These are phyloP conservation scores for Podospora sp. DNA, from an alignment of 495 filamentous ascomycete genomes.

Conservation along the genomic window DNA sequence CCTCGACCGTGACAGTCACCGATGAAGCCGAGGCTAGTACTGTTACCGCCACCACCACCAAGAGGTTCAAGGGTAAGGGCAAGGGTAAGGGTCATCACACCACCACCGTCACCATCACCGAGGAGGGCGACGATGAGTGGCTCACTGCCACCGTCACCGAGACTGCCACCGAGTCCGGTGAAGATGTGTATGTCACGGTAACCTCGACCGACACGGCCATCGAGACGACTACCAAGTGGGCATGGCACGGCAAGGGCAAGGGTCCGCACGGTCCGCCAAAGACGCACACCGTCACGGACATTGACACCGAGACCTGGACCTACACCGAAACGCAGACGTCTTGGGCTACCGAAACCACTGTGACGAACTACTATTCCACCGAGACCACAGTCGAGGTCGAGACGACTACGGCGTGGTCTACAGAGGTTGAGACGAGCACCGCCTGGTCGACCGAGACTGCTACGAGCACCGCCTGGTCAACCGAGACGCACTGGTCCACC, in stretches of 20 bases:
- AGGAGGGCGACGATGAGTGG: neutral
- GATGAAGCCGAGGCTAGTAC: neutral
- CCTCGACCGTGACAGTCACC: neutral
- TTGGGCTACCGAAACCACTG: conserved; percentile 6
- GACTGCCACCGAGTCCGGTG: too few relatives aligned
- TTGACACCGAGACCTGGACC: neutral
- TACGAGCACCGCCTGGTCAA: neutral
- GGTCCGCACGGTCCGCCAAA: neutral
- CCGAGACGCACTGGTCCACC: neutral
- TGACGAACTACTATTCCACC: neutral
- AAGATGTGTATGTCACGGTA: neutral
- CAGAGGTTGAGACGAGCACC: neutral
- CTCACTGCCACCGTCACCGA: neutral
- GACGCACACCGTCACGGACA: neutral
- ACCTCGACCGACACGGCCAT: neutral
- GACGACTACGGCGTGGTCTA: neutral
- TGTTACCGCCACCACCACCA: conserved; percentile 1
- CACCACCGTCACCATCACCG: neutral
- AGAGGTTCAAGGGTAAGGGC: neutral
- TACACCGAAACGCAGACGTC: neutral
- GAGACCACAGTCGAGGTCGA: neutral
- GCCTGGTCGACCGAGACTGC: neutral
- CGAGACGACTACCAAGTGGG: neutral
- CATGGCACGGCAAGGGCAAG: neutral
- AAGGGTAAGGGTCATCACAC: neutral